A percentile compares a stretch with the other conserved stretches of the same genome.
These are phyloP conservation scores for Echites panduratus DNA, from an alignment of 257 asterid species.

Conservation along the genomic window DNA sequence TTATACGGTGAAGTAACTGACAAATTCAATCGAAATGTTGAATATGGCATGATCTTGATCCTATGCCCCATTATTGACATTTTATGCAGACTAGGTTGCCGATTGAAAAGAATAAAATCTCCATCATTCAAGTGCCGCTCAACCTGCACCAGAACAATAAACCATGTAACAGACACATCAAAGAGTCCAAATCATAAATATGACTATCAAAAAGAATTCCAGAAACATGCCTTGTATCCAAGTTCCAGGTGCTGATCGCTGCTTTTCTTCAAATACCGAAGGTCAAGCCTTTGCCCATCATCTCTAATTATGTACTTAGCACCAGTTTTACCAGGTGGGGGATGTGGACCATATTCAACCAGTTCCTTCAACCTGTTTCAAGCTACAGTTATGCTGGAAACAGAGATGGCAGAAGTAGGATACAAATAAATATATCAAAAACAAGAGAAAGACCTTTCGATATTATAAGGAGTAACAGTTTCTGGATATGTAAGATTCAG, in stretches of 20 bases:
- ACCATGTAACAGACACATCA: constrained; percentile 13
- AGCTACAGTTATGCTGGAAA: constrained; percentile 15
- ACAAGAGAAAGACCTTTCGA: constrained; percentile 68
- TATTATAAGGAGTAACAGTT: constrained; percentile 96
- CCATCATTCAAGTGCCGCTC: constrained; percentile 99
- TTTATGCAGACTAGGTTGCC: constrained; percentile 98
- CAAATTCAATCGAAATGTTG: constrained; percentile 90
- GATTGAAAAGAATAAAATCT: constrained; percentile 87
- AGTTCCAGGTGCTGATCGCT: constrained; percentile 95
- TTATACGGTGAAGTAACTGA: constrained; percentile 98
- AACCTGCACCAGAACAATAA: constrained; percentile 51
- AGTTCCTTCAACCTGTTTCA: constrained; percentile 86
- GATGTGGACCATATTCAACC: constrained; percentile 99
- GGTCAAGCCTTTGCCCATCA: constrained; percentile 99
- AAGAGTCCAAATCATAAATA: constrained; percentile 8
- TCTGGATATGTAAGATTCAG: constrained; percentile 97
- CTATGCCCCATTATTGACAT: constrained; percentile 99
- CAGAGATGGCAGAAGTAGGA: neutral
- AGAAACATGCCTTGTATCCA: constrained; percentile 69
- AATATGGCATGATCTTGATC: constrained; percentile 98
- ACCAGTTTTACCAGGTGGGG: constrained; percentile 99
- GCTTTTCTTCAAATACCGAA: constrained; percentile 94
- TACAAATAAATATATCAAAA: neutral
- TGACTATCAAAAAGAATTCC: constrained; percentile 1
- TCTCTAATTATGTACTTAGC: constrained; percentile 97